A percentile compares a stretch with the other conserved stretches of the same genome.
These are phyloP conservation scores for Chlamydomonas reinhardtii DNA, from an alignment of 163 green algal species.

Conservation along the genomic window DNA sequence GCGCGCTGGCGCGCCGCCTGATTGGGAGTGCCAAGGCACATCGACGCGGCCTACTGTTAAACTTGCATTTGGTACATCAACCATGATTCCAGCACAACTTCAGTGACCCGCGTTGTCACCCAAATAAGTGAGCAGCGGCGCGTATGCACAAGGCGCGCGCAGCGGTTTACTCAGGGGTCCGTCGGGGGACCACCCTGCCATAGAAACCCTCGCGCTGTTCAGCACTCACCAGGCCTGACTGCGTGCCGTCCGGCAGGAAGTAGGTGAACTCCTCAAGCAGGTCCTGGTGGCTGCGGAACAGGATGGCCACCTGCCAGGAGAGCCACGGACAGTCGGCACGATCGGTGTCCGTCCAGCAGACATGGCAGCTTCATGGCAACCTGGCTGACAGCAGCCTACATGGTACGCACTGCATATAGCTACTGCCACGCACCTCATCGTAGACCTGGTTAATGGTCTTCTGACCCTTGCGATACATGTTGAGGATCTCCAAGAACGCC, in stretches of 20 bases:
- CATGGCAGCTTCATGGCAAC: no score
- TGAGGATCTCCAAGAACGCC: slow-evolving; percentile 99
- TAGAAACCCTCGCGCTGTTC: no score
- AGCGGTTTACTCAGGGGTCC: no score
- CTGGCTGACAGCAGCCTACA: no score
- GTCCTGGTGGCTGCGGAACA: slow-evolving; percentile 96
- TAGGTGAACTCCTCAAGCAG: slow-evolving; percentile 98
- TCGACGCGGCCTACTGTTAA: no score
- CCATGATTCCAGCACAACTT: no score
- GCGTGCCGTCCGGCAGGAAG: slow-evolving; percentile 94
- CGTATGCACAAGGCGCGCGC: no score
- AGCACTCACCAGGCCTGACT: slow-evolving; percentile 16
- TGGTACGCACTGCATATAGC: background rate
- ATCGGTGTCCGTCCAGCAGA: no score
- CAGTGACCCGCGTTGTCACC: no score
- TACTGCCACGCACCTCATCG: slow-evolving; percentile 80
- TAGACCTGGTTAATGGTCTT: slow-evolving; percentile 98
- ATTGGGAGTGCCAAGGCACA: background rate
- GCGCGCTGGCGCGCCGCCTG: slow-evolving; percentile 29
- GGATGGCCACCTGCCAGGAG: slow-evolving; percentile 84
- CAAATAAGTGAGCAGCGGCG: no score
- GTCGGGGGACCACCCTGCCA: no score
- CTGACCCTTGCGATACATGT: slow-evolving; percentile 98
- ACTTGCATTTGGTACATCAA: no score
- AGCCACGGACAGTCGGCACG: background rate